These are phyloP conservation scores for Alternaria sp. DNA, from an alignment of 2,329 filamentous ascomycete genomes.

Conservation along the genomic window DNA sequence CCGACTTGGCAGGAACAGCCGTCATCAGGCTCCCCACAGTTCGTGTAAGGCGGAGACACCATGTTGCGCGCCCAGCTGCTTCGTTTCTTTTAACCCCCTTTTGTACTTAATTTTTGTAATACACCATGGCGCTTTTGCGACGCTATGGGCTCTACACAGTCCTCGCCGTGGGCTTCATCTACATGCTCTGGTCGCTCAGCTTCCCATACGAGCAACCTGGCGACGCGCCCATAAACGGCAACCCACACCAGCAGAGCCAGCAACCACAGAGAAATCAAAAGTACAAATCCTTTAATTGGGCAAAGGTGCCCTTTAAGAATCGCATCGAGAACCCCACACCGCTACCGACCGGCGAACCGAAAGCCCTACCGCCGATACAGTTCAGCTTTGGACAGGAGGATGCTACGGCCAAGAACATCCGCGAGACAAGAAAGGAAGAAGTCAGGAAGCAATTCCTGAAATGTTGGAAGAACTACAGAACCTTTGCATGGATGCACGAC, in stretches of 20 bases:
- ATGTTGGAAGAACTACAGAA: conserved; percentile 56
- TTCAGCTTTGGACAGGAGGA: conserved; percentile 51
- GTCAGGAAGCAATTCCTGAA: conserved; percentile 56
- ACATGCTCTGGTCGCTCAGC: conserved; percentile 50
- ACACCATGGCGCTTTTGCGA: conserved; percentile 50
- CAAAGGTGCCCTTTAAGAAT: conserved; percentile 51
- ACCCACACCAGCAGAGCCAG: conserved; percentile 20
- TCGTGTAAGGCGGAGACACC: conserved; percentile 12
- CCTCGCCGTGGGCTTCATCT: conserved; percentile 45
- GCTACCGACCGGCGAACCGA: conserved; percentile 50
- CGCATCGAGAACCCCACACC: conserved; percentile 47
- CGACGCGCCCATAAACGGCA: conserved; percentile 4
- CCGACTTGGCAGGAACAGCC: conserved; percentile 19
- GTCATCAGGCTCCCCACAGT: conserved; percentile 13
- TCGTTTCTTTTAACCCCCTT: conserved; percentile 16
- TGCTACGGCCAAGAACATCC: conserved; percentile 40
- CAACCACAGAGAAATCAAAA: conserved; percentile 14
- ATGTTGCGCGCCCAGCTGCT: neutral
- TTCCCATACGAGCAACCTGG: conserved; percentile 39
- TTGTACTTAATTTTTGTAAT: conserved; percentile 20
- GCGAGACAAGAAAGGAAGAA: conserved; percentile 44
- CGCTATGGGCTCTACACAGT: conserved; percentile 49
- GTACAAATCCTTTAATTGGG: conserved; percentile 50
- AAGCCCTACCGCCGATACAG: conserved; percentile 54
- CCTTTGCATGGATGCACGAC: conserved; percentile 59